Conservation (phyloP, 805 yeast genomes). For the Myxozyma nipponensis region DNA sequence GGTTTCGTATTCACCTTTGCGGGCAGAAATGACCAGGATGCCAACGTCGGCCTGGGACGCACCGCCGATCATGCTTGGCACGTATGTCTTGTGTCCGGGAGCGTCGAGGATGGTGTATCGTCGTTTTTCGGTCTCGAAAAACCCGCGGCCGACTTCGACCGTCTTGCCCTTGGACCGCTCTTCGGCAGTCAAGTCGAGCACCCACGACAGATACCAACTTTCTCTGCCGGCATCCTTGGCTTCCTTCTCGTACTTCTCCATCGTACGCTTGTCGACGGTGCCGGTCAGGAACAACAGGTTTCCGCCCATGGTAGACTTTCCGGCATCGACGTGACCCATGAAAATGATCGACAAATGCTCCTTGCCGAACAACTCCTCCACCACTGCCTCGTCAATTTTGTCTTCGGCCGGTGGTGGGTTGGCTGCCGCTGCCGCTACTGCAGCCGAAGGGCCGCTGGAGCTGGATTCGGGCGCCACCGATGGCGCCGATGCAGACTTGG, state of each 20-base stretch:
- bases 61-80: conserved; percentile 99
- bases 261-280: conserved; percentile 97
- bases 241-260: conserved; percentile 96
- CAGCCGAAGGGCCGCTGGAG: neutral
- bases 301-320: conserved; percentile 99
- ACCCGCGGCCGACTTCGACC: conserved; percentile 97
- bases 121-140: conserved; percentile 95
- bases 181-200: conserved; percentile 98
- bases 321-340: conserved; percentile 99
- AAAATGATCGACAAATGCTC: conserved; percentile 95
- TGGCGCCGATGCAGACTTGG: conserved; percentile 16
- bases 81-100: conserved; percentile 99
- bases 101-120: conserved; percentile 98
- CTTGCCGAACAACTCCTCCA: conserved; percentile 91
- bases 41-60: conserved; percentile 99
- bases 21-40: conserved; percentile 91
- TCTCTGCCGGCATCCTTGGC: conserved; percentile 99
- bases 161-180: conserved; percentile 99
- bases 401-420: conserved; percentile 55
- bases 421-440: conserved; percentile 48
- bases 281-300: conserved; percentile 89
- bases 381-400: conserved; percentile 81
- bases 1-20: conserved; percentile 99
- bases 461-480: conserved; percentile 53
- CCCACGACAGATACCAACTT: conserved; percentile 99